phyloP scores from a whole-genome alignment of 1,284 basidiomycete genomes.

The Pterulicium gracile region DNA sequence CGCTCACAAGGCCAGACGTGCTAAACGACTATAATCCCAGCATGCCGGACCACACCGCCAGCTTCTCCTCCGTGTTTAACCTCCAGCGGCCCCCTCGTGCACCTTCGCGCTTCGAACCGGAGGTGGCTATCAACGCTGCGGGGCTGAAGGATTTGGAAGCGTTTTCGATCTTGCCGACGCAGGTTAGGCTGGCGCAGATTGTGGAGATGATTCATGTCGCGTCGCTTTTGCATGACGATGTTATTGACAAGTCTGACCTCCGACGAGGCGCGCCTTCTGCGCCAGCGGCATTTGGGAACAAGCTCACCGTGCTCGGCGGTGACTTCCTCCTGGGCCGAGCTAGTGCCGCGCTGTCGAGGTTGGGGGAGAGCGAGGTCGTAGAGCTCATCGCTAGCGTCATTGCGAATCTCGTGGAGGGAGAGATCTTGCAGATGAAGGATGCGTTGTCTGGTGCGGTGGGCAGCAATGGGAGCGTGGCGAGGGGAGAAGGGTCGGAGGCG shows the following conservation, averaged over 20 bases:
- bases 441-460: slow-evolving; percentile 25
- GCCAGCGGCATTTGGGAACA: slow-evolving; percentile 89
- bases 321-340: slow-evolving; percentile 94
- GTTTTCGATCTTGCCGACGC: slow-evolving; percentile 63
- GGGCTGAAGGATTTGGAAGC: slow-evolving; percentile 14
- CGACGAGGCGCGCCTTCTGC: slow-evolving; percentile 79
- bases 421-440: slow-evolving; percentile 80
- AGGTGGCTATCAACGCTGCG: slow-evolving; percentile 20
- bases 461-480: slow-evolving; percentile 14
- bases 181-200: slow-evolving; percentile 89
- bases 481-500: slow-evolving; percentile 24
- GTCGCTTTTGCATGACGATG: slow-evolving; percentile 91
- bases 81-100: slow-evolving; percentile 29
- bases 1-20: slow-evolving; percentile 62
- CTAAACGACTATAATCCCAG: slow-evolving; percentile 81
- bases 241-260: slow-evolving; percentile 80
- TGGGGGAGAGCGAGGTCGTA: slow-evolving; percentile 85
- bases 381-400: slow-evolving; percentile 91
- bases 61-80: slow-evolving; percentile 35
- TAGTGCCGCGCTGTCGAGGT: slow-evolving; percentile 76
- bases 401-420: slow-evolving; percentile 93
- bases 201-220: slow-evolving; percentile 99
- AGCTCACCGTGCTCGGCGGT: slow-evolving; percentile 87
- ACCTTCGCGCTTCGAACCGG: slow-evolving; percentile 22
- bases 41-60: slow-evolving; percentile 60